Percentiles rank a stretch among this genome's conserved stretches.
Evolutionary conservation across 768 basidiomycete genomes (phyloP).

Genomic region (Lentinula raphanica): DNA sequence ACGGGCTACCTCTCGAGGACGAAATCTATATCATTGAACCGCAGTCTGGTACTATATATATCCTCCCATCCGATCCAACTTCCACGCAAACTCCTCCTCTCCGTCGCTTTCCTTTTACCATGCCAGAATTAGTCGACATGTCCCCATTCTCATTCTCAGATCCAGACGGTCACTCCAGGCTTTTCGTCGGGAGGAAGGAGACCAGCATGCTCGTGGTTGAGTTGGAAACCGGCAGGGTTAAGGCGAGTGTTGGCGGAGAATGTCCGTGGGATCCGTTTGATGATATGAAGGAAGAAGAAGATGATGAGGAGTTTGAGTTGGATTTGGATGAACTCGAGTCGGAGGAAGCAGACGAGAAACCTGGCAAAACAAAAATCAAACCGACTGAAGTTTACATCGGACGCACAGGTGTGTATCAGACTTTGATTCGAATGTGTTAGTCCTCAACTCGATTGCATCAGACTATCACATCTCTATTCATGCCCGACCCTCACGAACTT

Average conservation of each 20-base stretch:
- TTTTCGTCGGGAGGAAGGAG: constrained; percentile 90
- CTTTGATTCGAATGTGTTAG: neutral
- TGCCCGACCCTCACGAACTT: constrained; percentile 37
- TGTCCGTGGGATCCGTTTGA: constrained; percentile 74
- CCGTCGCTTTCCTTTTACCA: constrained; percentile 77
- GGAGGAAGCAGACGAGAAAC: constrained; percentile 4
- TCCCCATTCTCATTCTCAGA: constrained; percentile 74
- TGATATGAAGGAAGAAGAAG: constrained; percentile 34
- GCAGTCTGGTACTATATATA: constrained; percentile 89
- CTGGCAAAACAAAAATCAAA: constrained; percentile 15
- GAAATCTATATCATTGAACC: constrained; percentile 94
- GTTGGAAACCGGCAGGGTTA: constrained; percentile 75
- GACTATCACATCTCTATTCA: constrained; percentile 90
- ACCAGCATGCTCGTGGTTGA: constrained; percentile 75
- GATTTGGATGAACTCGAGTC: constrained; percentile 61
- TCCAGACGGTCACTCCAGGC: constrained; percentile 51
- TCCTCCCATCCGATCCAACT: constrained; percentile 69
- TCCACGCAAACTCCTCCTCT: constrained; percentile 28
- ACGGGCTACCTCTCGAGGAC: constrained; percentile 46
- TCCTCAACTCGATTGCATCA: constrained; percentile 18
- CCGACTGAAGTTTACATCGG: constrained; percentile 56
- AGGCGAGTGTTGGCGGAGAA: constrained; percentile 67
- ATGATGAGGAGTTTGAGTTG: constrained; percentile 30
- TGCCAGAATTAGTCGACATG: constrained; percentile 88
- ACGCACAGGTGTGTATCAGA: constrained; percentile 29